Conservation (phyloP, 495 filamentous ascomycete genomes). For the Penicilliopsis zonata region DNA sequence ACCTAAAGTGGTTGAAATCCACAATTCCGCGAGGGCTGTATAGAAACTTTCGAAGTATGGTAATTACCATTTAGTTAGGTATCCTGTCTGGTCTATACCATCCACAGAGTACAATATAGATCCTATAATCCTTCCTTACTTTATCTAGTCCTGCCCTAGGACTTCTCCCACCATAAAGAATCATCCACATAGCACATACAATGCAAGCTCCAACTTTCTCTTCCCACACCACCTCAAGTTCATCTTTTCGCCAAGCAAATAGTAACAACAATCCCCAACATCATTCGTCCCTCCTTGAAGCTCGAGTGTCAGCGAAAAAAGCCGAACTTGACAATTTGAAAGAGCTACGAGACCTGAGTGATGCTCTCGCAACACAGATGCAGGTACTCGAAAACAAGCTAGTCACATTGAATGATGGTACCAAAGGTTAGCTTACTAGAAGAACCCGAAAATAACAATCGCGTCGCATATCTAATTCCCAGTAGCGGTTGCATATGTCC, state of each 20-base stretch:
- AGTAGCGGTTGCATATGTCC: slow-evolving; percentile 80
- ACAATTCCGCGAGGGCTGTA: no score
- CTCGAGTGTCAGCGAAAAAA: slow-evolving; percentile 87
- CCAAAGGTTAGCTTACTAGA: slow-evolving; percentile 57
- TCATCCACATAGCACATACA: no score
- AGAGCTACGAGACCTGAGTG: slow-evolving; percentile 80
- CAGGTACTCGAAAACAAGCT: slow-evolving; percentile 80
- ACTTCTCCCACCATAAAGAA: no score
- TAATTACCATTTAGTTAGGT: no score
- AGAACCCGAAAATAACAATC: slow-evolving; percentile 1
- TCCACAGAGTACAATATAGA: no score
- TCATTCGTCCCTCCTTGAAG: slow-evolving; percentile 70
- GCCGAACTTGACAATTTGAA: slow-evolving; percentile 82
- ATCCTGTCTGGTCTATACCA: no score
- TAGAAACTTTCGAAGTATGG: no score
- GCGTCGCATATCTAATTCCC: slow-evolving; percentile 4
- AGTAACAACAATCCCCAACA: slow-evolving; percentile 32
- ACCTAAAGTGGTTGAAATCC: no score
- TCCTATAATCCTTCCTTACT: no score
- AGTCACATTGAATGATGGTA: slow-evolving; percentile 77
- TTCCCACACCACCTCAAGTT: slow-evolving; percentile 11
- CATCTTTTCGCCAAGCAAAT: slow-evolving; percentile 24
- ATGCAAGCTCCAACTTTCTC: no score
- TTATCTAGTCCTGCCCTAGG: no score
- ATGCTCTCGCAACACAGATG: slow-evolving; percentile 81